phyloP scores from a whole-genome alignment of 176 grass and related monocot genomes.

The Aegilops tauschii region DNA sequence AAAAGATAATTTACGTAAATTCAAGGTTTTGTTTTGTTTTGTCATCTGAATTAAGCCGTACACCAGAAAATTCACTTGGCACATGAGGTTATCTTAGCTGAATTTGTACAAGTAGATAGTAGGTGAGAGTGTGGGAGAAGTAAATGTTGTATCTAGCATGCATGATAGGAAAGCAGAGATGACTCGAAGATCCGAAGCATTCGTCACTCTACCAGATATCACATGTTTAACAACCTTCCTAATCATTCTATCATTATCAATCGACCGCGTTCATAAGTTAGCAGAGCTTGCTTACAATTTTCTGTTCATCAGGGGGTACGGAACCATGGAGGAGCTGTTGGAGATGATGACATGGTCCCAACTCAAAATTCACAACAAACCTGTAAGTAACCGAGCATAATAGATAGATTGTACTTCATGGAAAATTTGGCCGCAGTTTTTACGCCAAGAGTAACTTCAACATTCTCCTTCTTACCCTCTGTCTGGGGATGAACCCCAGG shows the following conservation, averaged over 20 bases:
- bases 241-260: neutral
- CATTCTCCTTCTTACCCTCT: too few relatives aligned
- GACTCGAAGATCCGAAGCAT: conserved; percentile 75
- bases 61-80: too few relatives aligned
- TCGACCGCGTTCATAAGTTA: neutral
- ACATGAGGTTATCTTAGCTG: too few relatives aligned
- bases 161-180: conserved; percentile 94
- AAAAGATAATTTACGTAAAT: too few relatives aligned
- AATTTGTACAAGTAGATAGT: conserved; percentile 56
- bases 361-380: conserved; percentile 85
- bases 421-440: too few relatives aligned
- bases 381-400: conserved; percentile 41
- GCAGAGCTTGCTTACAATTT: neutral
- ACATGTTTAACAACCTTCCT: neutral
- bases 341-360: conserved; percentile 97
- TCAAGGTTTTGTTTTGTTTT: neutral
- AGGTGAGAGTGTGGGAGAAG: conserved; percentile 73
- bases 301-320: conserved; percentile 65
- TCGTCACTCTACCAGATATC: conserved; percentile 82
- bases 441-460: too few relatives aligned
- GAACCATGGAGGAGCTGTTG: conserved; percentile 56
- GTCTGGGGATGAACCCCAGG: too few relatives aligned
- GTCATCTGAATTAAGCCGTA: neutral
- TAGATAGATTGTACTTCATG: too few relatives aligned
- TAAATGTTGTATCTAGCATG: conserved; percentile 76